These are phyloP conservation scores for Polyplosphaeria fusca DNA, from an alignment of 495 filamentous ascomycete species.

Conservation along the genomic window DNA sequence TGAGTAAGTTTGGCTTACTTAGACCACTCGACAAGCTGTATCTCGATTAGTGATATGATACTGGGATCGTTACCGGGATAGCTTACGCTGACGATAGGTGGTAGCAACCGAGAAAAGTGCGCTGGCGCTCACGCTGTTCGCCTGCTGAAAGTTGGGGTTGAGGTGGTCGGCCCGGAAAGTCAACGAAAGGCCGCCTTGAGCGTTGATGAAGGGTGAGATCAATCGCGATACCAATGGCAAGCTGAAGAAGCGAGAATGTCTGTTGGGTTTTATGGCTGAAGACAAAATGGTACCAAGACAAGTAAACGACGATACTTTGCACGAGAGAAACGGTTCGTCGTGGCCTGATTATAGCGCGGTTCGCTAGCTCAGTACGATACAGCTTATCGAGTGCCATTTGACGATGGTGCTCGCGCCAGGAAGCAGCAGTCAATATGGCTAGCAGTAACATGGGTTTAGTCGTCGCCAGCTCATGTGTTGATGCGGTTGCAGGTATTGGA, in stretches of 20 bases:
- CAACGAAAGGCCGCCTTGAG: not conserved
- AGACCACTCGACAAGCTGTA: slow-evolving; percentile 12
- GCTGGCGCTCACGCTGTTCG: slow-evolving; percentile 30
- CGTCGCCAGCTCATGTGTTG: slow-evolving; percentile 1
- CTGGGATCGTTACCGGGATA: not conserved
- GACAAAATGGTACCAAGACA: slow-evolving; percentile 29
- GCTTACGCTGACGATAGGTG: slow-evolving; percentile 37
- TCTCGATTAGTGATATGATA: not conserved
- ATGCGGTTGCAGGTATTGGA: slow-evolving; percentile 1
- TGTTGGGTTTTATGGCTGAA: slow-evolving; percentile 29
- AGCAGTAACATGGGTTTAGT: slow-evolving; percentile 25
- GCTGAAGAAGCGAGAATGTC: slow-evolving; percentile 13
- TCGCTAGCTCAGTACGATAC: slow-evolving; percentile 20
- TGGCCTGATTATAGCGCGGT: slow-evolving; percentile 22
- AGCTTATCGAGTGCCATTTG: slow-evolving; percentile 9
- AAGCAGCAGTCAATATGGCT: slow-evolving; percentile 18
- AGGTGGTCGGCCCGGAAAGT: slow-evolving; percentile 3
- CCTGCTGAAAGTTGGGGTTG: not conserved
- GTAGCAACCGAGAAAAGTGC: slow-evolving; percentile 38
- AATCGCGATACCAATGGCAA: slow-evolving; percentile 19
- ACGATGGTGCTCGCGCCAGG: slow-evolving; percentile 18
- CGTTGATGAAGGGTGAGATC: slow-evolving; percentile 22
- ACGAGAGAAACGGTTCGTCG: slow-evolving; percentile 23
- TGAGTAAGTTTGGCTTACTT: slow-evolving; percentile 22
- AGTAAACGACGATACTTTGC: slow-evolving; percentile 25